phyloP scores from a whole-genome alignment of 2,329 filamentous ascomycete genomes.

The Scopulariopsis brevicaulis region DNA sequence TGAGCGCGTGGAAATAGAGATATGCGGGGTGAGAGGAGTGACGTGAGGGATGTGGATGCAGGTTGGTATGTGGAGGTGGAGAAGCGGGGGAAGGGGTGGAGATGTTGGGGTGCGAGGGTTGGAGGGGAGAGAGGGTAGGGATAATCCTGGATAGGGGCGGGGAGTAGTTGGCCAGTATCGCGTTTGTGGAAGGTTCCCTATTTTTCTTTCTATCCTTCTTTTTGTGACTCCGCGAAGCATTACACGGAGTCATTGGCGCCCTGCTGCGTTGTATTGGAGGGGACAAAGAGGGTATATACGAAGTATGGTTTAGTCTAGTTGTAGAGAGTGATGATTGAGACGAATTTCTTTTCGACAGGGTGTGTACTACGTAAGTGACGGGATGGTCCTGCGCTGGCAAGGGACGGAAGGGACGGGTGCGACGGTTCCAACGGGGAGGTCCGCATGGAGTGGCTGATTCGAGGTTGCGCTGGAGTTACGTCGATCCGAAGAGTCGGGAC shows the following conservation, averaged over 20 bases:
- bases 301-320: background rate
- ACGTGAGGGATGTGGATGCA: background rate
- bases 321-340: background rate
- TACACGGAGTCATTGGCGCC: background rate
- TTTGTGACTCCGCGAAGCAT: background rate
- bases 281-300: background rate
- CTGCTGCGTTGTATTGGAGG: background rate
- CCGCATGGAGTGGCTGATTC: too few relatives aligned
- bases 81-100: background rate
- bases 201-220: background rate
- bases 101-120: background rate
- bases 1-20: slow-evolving; percentile 38
- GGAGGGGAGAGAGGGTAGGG: background rate
- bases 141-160: too few relatives aligned
- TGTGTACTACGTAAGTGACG: background rate
- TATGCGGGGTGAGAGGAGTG: background rate
- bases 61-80: background rate
- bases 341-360: background rate
- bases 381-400: background rate
- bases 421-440: background rate
- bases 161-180: too few relatives aligned
- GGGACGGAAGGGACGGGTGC: background rate
- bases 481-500: background rate
- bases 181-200: background rate
- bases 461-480: too few relatives aligned